Base-by-base conservation (phyloP, 257 asterid genomes). In the Voacanga thouarsii region DNA sequence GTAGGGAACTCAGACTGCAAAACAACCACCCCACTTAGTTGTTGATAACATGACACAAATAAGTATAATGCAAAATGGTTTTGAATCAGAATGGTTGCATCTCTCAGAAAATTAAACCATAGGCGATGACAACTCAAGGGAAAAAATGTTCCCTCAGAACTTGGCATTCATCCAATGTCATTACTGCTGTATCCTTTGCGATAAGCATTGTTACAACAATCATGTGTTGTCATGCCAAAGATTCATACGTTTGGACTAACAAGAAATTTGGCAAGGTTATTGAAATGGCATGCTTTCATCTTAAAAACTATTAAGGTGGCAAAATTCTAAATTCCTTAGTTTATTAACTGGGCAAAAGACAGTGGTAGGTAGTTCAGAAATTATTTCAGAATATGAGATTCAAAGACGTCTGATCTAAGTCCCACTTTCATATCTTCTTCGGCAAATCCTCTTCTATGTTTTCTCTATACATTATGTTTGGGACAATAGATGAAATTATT, bases 1-100 rank as follows among this genome's bases (percentile, higher is more conserved):
- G 78, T 81, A 2, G 93, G 94, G 73, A 84, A 85, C 75, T 87
- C 82, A 28, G 89, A 80, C 96, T 92, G 91, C 83, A 78, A 70
- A 51, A 75, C 14, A 77, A 80, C 21, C 43, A 70, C 41, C 23
- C 2, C 14, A 33, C 37, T 33, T 33, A 44, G 7, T 66, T 50
- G 41, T 75, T 71, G 37, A 6, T 14, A 11, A 49, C 9, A 19
- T 18, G 61, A 55, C 61, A 55, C n/a, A 33, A 9, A 23, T 16
- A 44, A 26, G 1, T 23, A 33, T 43, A 21, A 55, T 53, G 41
- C 19, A 49, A 44, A 75, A 21, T 24, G 19, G 49, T 49, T 11
- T 19, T 6, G 53, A 45, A 69, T 43, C 6, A 43, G 50, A 16
- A 16, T 16, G 60, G 60, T 19, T 19, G 24, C 24, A 4, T 55